Evolutionary conservation across 2,329 filamentous ascomycete species (phyloP), one percentile per base, ranked within the genome.

Genomic region (Claviceps sp.): DNA sequence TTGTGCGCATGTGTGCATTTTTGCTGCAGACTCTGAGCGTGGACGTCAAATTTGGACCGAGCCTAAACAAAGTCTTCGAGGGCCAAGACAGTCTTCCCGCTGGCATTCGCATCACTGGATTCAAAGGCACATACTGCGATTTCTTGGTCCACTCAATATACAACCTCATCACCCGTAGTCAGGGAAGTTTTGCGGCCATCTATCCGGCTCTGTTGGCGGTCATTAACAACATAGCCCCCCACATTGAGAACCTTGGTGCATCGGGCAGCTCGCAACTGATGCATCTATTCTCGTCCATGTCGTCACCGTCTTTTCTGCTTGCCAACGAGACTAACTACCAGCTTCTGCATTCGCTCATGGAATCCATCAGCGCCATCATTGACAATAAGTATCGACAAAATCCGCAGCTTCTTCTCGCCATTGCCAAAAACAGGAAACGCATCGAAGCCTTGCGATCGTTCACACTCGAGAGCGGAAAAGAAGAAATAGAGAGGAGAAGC

Each of bases 1-100:
- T 96, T 1, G 88, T 97, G 26, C 80, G 93, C 51, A 96, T 97
- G 89, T 96, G 93, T 67, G 84, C 94, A n/a, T 97, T 98, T 65
- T 77, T 97, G 44, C 71, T 98, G 42, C 93, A 98, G 68, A 97
- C 93, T 0, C 71, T 98, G 62, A 97, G 91, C 61, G 89, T 94
- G 2, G 93, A 97, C 68, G 79, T 85, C 52, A 89, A 86, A 56
- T 97, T 97, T 67, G 91, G 89, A 34, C 80, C 85, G 62, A 91
- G 88, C 60, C 74, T 98, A 49, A 97, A 96, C 68, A 90, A 88
- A 67, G 77, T 74, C 16, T 97, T 98, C 59, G 84, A 89, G 56
- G 86, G 83, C 1, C 91, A 96, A 64, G 89, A 96, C 50, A 90
- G 86, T 5, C 72, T 98, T 16, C 93, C 93, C 13, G 68, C 79